A percentile compares a stretch with the other conserved stretches of the same genome.
These are phyloP conservation scores for Coemansia sp. DNA, from an alignment of 192 early-diverging fungal species.

Conservation along the genomic window DNA sequence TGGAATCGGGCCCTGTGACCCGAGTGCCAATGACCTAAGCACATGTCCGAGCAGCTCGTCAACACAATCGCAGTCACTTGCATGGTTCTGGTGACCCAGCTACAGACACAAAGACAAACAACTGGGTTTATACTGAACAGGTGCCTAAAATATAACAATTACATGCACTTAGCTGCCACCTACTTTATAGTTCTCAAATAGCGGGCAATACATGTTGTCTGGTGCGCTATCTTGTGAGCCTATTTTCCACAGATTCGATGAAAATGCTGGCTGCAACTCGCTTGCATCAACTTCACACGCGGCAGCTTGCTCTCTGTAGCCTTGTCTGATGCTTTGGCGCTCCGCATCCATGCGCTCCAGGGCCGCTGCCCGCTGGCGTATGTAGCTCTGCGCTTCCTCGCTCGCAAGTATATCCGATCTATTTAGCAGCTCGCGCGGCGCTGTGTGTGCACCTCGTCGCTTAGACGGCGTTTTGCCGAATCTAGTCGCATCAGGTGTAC, in stretches of 20 bases:
- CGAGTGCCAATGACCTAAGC: constrained; percentile 11
- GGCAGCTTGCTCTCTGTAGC: neutral
- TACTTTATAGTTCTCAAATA: constrained; percentile 37
- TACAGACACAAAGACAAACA: constrained; percentile 13
- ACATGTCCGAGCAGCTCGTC: constrained; percentile 13
- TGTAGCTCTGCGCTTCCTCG: constrained; percentile 37
- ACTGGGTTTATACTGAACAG: neutral
- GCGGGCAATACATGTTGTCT: constrained; percentile 20
- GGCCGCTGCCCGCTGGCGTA: constrained; percentile 35
- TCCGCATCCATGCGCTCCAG: constrained; percentile 36
- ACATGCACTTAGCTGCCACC: neutral
- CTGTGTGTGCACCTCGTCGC: constrained; percentile 7
- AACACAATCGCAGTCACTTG: constrained; percentile 15
- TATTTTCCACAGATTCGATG: constrained; percentile 24
- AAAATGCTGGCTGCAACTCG: neutral
- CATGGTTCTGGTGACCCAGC: constrained; percentile 16
- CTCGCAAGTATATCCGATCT: constrained; percentile 38
- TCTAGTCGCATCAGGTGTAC: neutral
- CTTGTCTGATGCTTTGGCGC: no score
- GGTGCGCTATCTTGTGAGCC: constrained; percentile 13
- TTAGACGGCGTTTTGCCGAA: neutral
- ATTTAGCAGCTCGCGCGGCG: constrained; percentile 7
- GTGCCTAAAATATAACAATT: neutral
- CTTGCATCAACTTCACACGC: neutral
- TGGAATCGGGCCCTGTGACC: neutral